Percentiles rank a stretch among this genome's conserved stretches.
Conservation (phyloP, 2,329 filamentous ascomycete genomes). For the Epichloe uncinata region DNA sequence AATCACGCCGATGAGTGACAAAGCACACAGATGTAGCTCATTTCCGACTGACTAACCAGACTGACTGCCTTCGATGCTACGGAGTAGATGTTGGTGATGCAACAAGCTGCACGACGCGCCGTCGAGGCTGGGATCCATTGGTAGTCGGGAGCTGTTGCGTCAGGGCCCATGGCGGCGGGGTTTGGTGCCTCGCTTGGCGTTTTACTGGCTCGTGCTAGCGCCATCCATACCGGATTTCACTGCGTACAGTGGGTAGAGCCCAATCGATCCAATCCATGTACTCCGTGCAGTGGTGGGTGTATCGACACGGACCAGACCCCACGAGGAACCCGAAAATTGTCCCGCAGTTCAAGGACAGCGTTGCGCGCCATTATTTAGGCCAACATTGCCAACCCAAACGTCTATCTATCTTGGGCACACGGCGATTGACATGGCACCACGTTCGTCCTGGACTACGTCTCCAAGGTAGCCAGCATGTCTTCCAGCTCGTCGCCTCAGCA, state of each 20-base stretch:
- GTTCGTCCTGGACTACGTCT: background rate
- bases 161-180: background rate
- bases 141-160: background rate
- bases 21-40: background rate
- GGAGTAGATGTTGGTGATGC: background rate
- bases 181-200: background rate
- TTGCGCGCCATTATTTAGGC: too few relatives aligned
- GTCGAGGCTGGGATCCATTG: background rate
- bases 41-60: background rate
- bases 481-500: conserved; percentile 11
- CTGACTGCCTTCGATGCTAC: background rate
- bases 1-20: background rate
- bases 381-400: too few relatives aligned
- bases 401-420: background rate
- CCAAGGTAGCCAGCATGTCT: conserved; percentile 13
- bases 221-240: background rate
- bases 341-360: too few relatives aligned
- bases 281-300: too few relatives aligned
- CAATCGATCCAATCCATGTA: background rate
- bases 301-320: too few relatives aligned
- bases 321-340: too few relatives aligned
- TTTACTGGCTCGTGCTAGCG: background rate
- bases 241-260: background rate
- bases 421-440: background rate
- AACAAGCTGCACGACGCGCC: background rate